Base-by-base conservation (phyloP, 345 rosid species). In the Streptanthus diversifolius region DNA sequence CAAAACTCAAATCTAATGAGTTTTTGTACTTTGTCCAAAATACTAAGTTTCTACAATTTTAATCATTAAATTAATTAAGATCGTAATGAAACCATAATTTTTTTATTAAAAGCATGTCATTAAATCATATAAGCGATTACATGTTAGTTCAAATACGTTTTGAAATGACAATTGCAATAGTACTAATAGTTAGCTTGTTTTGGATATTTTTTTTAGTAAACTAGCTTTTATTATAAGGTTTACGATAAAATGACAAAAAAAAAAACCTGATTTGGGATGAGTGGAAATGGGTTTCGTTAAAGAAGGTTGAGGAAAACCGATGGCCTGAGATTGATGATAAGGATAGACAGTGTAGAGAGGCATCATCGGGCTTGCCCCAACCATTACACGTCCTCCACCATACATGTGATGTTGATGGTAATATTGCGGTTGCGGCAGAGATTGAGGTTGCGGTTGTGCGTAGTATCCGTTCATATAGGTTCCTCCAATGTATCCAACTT, bases 341-440 rank as follows among this genome's bases (percentile, higher is more conserved):
- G 84, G 95, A 60, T 90, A 90, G 3, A 83, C 65, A 7, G 92
- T 91, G 87, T 91, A 89, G 83, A 91, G 70, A 22, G 98, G 93
- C 90, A 91, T 81, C 89, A 93, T 60, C 40, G 96, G 69, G 67
- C 80, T 88, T 47, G 86, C 90, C 66, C 95, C 87, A 71, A 87
- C 70, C 43, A 87, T 79, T 5, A 85, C 79, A 48, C 89, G 90
- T 66, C 93, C 93, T 14, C 75, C 80, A 47, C 71, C 52, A 56
- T 70, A 76, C 66, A 70, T 63, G 36, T 70, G 74, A 8, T 69
- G 70, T 0, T 69, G 69, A 4, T 75, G 74, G 60, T 56, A 77
- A 77, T 77, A 71, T 55, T 76, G 79, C 8, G 74, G 64, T 12
- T 68, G 73, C 8, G 71, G 71, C 12, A 21, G 15, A 4, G 57